phyloP scores from a whole-genome alignment of 345 rosid species.

The Conringia planisiliqua region DNA sequence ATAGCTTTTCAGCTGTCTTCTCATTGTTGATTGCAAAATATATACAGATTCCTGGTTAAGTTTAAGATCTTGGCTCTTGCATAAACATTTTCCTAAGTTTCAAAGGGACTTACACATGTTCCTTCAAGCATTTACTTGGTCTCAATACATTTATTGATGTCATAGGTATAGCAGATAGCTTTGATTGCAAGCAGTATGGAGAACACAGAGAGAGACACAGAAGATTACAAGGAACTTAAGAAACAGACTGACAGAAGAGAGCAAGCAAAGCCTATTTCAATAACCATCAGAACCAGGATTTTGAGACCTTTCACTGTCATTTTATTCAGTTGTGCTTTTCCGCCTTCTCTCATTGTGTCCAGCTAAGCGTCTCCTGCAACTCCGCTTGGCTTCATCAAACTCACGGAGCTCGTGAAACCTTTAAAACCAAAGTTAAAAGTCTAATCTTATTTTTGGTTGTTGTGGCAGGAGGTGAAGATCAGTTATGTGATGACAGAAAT shows the following conservation, averaged over 20 bases:
- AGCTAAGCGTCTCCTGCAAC: conserved; percentile 82
- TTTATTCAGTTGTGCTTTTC: conserved; percentile 48
- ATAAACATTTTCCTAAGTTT: not conserved
- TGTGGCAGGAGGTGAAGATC: not conserved
- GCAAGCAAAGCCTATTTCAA: conserved; percentile 48
- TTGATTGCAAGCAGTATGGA: conserved; percentile 17
- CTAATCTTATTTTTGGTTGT: not conserved
- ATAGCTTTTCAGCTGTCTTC: not conserved
- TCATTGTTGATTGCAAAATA: conserved; percentile 9
- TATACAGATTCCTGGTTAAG: not conserved
- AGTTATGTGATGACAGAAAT: not conserved
- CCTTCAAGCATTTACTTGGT: conserved; percentile 4
- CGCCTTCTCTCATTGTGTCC: conserved; percentile 92
- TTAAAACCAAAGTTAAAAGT: conserved; percentile 1
- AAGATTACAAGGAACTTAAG: not conserved
- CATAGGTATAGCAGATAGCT: conserved; percentile 24
- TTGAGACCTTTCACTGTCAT: conserved; percentile 41
- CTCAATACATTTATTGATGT: not conserved
- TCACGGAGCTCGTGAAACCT: conserved; percentile 83
- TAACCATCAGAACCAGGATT: not conserved
- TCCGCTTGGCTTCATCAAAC: conserved; percentile 76
- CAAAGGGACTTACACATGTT: not conserved
- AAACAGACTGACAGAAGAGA: conserved; percentile 81
- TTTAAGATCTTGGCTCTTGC: conserved; percentile 7
- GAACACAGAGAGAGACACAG: conserved; percentile 19